Evolutionary conservation across 2,329 filamentous ascomycete genomes (phyloP).

Genomic region (Penicillium fuscoglaucum): DNA sequence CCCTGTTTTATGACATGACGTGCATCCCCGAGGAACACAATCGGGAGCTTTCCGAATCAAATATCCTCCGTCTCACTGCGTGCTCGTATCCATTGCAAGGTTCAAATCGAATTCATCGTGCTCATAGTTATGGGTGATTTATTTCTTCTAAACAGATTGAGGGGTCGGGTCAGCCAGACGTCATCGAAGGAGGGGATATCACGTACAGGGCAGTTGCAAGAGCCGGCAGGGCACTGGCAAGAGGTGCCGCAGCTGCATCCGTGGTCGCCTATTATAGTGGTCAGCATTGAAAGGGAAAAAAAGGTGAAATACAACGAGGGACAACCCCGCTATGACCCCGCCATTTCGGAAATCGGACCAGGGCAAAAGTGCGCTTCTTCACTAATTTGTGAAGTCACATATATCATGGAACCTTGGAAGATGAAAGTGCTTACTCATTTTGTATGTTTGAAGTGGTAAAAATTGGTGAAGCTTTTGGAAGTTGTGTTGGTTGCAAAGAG

Average conservation of each 20-base stretch:
- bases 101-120: background rate
- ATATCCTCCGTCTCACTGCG: constrained; percentile 5
- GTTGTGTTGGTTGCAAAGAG: constrained; percentile 6
- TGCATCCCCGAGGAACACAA: background rate
- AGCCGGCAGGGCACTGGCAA: constrained; percentile 44
- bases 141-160: constrained; percentile 19
- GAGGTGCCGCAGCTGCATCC: constrained; percentile 44
- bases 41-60: background rate
- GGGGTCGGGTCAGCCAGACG: constrained; percentile 10
- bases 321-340: constrained; percentile 26
- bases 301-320: constrained; percentile 4
- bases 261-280: constrained; percentile 33
- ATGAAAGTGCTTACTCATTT: constrained; percentile 27
- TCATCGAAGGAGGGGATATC: background rate
- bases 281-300: constrained; percentile 10
- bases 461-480: constrained; percentile 4
- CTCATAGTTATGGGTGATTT: constrained; percentile 12
- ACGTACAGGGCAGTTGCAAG: constrained; percentile 44
- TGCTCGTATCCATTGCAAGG: background rate
- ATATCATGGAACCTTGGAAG: background rate
- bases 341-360: constrained; percentile 10
- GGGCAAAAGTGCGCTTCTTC: background rate
- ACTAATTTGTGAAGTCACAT: background rate
- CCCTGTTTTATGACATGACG: constrained; percentile 3
- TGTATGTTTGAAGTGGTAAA: constrained; percentile 16